These are phyloP conservation scores for Aegilops sharonensis DNA, from an alignment of 176 grass and related monocot genomes.

Conservation along the genomic window DNA sequence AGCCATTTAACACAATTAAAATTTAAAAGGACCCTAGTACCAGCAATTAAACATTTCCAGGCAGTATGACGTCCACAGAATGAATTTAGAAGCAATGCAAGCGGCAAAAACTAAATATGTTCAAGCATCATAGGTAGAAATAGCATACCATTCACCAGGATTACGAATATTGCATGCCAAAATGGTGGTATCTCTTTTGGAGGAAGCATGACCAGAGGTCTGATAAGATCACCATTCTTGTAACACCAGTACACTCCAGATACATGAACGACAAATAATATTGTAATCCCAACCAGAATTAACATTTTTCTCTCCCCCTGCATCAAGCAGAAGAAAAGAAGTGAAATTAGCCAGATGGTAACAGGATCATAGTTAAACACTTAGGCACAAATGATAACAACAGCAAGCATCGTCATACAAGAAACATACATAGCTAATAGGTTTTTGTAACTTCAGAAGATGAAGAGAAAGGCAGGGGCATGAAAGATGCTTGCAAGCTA, in stretches of 20 bases:
- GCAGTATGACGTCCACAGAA: background rate
- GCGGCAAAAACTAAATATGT: background rate
- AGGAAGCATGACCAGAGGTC: conserved; percentile 79
- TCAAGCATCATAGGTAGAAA: conserved; percentile 2
- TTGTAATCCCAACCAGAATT: conserved; percentile 84
- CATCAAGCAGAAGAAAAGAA: conserved; percentile 20
- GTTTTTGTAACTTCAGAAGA: background rate
- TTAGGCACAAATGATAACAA: background rate
- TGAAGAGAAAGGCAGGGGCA: background rate
- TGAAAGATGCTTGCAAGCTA: background rate
- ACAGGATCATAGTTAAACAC: background rate
- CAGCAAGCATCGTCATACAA: background rate
- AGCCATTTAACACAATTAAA: conserved; percentile 4
- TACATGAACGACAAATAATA: conserved; percentile 79
- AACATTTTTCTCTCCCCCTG: conserved; percentile 88
- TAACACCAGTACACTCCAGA: conserved; percentile 97
- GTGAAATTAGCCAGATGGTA: conserved; percentile 17
- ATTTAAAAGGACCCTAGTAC: background rate
- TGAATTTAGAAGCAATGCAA: background rate
- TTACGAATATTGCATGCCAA: conserved; percentile 97
- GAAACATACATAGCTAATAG: background rate
- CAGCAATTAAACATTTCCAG: conserved; percentile 17
- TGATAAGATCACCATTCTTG: conserved; percentile 85
- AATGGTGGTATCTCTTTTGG: conserved; percentile 98
- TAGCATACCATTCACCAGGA: conserved; percentile 91